Percentiles rank a stretch among this genome's conserved stretches.
Evolutionary conservation across 306 rosid species (phyloP).

Genomic region (Ceratonia siliqua): DNA sequence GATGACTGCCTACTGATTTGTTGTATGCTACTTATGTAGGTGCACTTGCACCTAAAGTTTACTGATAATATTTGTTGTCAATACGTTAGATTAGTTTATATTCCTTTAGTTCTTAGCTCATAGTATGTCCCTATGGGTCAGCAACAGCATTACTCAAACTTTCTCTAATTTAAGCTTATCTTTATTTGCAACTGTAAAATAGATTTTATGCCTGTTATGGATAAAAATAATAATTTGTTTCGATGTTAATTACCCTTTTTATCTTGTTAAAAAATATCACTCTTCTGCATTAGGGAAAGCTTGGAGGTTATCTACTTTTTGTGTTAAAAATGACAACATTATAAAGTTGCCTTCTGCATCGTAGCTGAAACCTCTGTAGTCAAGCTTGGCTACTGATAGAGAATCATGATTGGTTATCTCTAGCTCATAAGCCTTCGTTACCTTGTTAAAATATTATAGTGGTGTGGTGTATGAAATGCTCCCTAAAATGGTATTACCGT

Average conservation of each 20-base stretch:
- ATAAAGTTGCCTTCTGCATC: not conserved
- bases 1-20: constrained; percentile 32
- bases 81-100: constrained; percentile 3
- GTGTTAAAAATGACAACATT: not conserved
- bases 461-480: not conserved
- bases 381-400: not conserved
- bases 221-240: not conserved
- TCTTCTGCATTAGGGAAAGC: constrained; percentile 23
- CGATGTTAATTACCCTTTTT: not conserved
- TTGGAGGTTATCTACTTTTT: not conserved
- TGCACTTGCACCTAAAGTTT: constrained; percentile 37
- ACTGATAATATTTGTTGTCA: constrained; percentile 37
- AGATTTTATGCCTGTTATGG: constrained; percentile 13
- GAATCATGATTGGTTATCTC: not conserved
- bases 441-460: not conserved
- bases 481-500: not conserved
- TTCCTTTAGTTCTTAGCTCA: constrained; percentile 29
- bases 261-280: constrained; percentile 4
- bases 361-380: not conserved
- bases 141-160: not conserved
- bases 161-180: not conserved
- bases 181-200: constrained; percentile 31
- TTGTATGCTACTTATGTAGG: constrained; percentile 51
- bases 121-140: not conserved
- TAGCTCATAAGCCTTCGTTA: not conserved